Evolutionary conservation across 805 yeast species (phyloP).

Genomic region (Suhomyces sp.): DNA sequence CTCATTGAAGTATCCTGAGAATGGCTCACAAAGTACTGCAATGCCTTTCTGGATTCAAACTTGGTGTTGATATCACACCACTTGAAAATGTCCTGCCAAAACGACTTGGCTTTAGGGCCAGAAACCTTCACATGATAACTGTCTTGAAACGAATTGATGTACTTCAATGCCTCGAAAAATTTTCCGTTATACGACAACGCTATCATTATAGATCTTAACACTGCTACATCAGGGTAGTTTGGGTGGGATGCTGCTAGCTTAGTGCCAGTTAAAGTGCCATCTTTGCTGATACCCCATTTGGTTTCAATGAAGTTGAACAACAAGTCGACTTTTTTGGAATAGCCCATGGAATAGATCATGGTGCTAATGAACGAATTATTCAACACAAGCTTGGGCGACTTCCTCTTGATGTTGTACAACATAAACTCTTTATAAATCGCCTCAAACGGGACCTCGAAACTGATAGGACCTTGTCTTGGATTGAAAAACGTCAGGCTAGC

Average conservation of each 20-base stretch:
- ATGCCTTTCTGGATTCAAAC: conserved; percentile 25
- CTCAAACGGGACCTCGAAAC: conserved; percentile 18
- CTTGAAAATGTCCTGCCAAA: conserved; percentile 38
- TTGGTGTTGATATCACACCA: conserved; percentile 38
- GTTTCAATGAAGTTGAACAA: conserved; percentile 24
- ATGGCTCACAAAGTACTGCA: conserved; percentile 25
- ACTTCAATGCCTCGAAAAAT: conserved; percentile 32
- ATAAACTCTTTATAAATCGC: conserved; percentile 23
- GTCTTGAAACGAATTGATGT: conserved; percentile 35
- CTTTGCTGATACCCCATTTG: conserved; percentile 29
- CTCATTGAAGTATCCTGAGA: conserved; percentile 13
- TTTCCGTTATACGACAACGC: conserved; percentile 31
- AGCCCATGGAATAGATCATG: conserved; percentile 35
- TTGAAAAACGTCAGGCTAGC: conserved; percentile 11
- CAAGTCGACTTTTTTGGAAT: conserved; percentile 19
- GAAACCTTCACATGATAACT: conserved; percentile 23
- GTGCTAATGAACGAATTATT: conserved; percentile 22
- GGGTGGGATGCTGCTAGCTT: conserved; percentile 12
- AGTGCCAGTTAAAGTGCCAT: conserved; percentile 18
- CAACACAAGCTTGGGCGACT: conserved; percentile 10
- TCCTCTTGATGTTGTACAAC: conserved; percentile 7
- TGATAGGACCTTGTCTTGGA: conserved; percentile 20
- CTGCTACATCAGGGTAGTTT: conserved; percentile 21
- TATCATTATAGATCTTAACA: conserved; percentile 29
- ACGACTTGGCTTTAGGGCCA: conserved; percentile 15